Evolutionary conservation across 805 yeast genomes (phyloP).

Genomic region (Saccharomyces jurei): DNA sequence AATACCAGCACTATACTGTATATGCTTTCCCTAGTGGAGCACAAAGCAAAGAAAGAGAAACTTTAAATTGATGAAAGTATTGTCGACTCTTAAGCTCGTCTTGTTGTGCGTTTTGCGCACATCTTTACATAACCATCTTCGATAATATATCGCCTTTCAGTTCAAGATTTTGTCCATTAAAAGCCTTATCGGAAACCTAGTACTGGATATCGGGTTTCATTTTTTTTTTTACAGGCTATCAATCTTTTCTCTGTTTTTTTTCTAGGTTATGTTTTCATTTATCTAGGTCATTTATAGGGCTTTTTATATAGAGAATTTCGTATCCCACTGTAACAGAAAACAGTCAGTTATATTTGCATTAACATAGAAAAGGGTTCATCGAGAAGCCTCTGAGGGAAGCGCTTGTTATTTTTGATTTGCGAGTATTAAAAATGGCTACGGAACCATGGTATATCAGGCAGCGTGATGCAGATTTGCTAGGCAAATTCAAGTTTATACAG

Average conservation of each 20-base stretch:
- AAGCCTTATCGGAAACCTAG: not conserved
- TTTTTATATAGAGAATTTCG: not conserved
- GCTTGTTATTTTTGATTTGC: not conserved
- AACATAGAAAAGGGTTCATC: not conserved
- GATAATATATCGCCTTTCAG: not conserved
- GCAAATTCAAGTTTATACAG: constrained; percentile 31
- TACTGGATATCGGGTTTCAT: not conserved
- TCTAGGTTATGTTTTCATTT: not conserved
- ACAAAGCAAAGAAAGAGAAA: not conserved
- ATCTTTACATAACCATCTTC: not conserved
- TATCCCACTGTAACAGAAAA: not conserved
- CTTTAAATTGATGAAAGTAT: not conserved
- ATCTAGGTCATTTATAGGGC: not conserved
- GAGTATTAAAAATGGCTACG: not conserved
- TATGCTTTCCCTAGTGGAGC: not conserved
- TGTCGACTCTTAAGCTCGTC: not conserved
- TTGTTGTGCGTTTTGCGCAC: not conserved
- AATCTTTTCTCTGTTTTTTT: not conserved
- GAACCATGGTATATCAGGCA: constrained; percentile 26
- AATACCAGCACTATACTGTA: not conserved
- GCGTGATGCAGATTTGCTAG: constrained; percentile 15
- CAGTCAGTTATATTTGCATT: not conserved
- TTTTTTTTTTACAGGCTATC: not conserved
- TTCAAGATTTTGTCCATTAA: not conserved
- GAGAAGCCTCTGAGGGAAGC: not conserved